Evolutionary conservation across 495 filamentous ascomycete genomes (phyloP), one percentile per base, ranked within the genome.

Genomic region (Astrocystis sublimbata): DNA sequence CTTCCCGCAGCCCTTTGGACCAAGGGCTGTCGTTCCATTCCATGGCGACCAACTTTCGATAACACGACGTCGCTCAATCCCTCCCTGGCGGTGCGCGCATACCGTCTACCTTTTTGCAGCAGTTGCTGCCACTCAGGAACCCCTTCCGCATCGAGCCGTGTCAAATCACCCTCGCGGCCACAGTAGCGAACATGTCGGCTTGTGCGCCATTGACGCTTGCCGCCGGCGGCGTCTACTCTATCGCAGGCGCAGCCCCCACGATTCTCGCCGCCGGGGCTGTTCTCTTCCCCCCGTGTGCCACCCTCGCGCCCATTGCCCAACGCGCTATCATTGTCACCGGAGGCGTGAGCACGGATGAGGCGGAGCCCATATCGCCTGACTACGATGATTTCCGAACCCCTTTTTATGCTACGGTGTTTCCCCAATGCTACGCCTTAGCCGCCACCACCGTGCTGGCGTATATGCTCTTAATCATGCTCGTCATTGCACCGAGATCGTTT

Each of bases 361-460:
- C 67, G 1, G 58, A 65, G 31, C 59, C 66, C 19, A 42, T 54
- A 57, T 69, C 61, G 54, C 64, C 58, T 23, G 64, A 73, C 33
- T 73, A 72, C 50, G 81, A 86, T 41, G 85, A 92, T 67, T 79
- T 86, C 33, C 81, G 82, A 45, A 91, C 96, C 65, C 93, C 92
- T 9, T 98, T 98, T 75, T 97, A 96, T 72, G 88, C 92, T 26
- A 96, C 92, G 26, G 90, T 91, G 13, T 89, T 91, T 24, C 93
- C 96, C 2, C 91, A 94, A 73, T 86, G 90, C 50, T 98, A 97
- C 68, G 92, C 91, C 28, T 91, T 97, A 58, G 92, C 91, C 54
- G 91, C 91, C 26, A 89, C 90, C 19, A 97, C 94, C 0, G 89
- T 97, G 23, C 87, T 97, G 33, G 92, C 92, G 47, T 98, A 96